phyloP scores from a whole-genome alignment of 2,329 filamentous ascomycete species.

The Paecilomyces sp. region DNA sequence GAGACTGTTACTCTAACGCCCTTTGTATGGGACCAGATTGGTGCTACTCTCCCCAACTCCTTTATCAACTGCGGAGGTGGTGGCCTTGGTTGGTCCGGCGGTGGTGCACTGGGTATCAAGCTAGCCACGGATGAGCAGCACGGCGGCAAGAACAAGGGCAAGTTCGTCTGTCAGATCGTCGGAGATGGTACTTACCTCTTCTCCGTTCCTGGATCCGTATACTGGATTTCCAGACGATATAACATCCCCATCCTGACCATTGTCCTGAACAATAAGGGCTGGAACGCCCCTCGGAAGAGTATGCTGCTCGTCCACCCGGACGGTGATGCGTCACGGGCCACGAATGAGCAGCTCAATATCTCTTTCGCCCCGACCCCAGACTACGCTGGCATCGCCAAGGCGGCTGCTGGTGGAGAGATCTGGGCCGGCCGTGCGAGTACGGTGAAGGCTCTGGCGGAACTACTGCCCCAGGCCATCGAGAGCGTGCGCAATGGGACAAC shows the following conservation, averaged over 20 bases:
- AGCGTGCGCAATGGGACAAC: conserved; percentile 49
- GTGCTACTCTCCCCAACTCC: conserved; percentile 58
- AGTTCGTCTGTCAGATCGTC: conserved; percentile 58
- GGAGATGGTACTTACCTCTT: conserved; percentile 64
- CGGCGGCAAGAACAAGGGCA: conserved; percentile 45
- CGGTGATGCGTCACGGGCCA: conserved; percentile 54
- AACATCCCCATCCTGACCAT: conserved; percentile 60
- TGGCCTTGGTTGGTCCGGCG: conserved; percentile 74
- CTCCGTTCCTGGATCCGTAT: conserved; percentile 57
- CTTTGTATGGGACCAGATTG: conserved; percentile 64
- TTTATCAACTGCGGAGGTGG: conserved; percentile 80
- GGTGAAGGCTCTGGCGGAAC: conserved; percentile 46
- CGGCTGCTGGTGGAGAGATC: conserved; percentile 54
- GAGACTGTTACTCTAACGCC: conserved; percentile 69
- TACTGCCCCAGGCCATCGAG: conserved; percentile 53
- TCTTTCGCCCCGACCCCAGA: conserved; percentile 60
- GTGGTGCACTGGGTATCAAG: conserved; percentile 68
- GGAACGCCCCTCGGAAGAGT: conserved; percentile 58
- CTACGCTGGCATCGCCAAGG: conserved; percentile 61
- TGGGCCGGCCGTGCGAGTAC: conserved; percentile 56
- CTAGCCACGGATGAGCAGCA: conserved; percentile 54
- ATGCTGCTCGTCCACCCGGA: conserved; percentile 60
- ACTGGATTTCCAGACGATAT: conserved; percentile 62
- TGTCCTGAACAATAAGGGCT: conserved; percentile 64
- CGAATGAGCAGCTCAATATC: conserved; percentile 60